Conservation (phyloP, 1,284 basidiomycete species). For the Ganoderma lingzhi region DNA sequence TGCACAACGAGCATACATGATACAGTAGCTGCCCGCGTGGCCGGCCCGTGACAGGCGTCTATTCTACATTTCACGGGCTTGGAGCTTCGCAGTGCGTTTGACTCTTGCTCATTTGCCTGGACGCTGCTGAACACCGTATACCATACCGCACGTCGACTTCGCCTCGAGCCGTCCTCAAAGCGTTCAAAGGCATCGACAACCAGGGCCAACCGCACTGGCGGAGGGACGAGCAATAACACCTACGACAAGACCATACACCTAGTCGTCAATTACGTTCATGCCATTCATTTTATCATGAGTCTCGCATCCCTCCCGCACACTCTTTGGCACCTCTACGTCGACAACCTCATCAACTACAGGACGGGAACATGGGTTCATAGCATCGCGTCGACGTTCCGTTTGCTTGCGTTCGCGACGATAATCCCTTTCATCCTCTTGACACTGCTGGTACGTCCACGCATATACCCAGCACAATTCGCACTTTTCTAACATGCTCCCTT, state of each 20-base stretch:
- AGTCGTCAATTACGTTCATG: constrained; percentile 1
- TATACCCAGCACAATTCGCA: not conserved
- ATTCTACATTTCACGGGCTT: not conserved
- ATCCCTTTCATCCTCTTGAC: constrained; percentile 72
- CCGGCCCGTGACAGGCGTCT: not conserved
- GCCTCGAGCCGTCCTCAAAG: not conserved
- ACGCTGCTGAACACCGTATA: not conserved
- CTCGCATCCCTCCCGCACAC: constrained; percentile 41
- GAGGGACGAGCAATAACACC: not conserved
- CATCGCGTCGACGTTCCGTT: constrained; percentile 68
- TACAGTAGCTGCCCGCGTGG: no score
- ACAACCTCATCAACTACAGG: constrained; percentile 68
- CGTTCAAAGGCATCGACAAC: not conserved
- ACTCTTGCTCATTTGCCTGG: not conserved
- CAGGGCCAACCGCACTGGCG: not conserved
- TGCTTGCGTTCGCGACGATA: constrained; percentile 68
- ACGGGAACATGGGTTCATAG: constrained; percentile 72
- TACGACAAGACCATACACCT: not conserved
- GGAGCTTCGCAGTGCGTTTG: not conserved
- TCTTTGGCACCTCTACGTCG: constrained; percentile 66
- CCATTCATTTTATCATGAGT: constrained; percentile 9
- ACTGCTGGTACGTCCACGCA: constrained; percentile 57
- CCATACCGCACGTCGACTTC: not conserved
- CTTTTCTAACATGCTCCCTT: not conserved
- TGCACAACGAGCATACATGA: not conserved